Percentiles rank a stretch among this genome's conserved stretches.
Conservation (phyloP, 2,329 filamentous ascomycete genomes). For the Verticillium alfalfae region DNA sequence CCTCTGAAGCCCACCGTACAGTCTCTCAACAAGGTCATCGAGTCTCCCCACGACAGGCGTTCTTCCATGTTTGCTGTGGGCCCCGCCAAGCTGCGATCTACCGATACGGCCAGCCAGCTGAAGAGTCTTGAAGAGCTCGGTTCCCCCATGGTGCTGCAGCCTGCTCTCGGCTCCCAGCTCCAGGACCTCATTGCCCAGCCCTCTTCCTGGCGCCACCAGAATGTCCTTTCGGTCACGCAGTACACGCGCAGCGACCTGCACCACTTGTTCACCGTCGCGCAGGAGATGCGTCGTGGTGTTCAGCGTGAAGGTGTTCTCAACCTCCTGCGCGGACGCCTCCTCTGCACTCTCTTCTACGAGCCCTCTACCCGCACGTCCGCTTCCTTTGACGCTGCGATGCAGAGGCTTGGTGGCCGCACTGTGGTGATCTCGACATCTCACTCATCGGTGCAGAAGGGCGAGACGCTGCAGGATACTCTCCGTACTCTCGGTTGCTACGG, state of each 20-base stretch:
- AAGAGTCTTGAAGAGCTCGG: constrained; percentile 36
- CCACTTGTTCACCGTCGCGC: constrained; percentile 89
- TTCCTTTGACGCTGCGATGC: constrained; percentile 98
- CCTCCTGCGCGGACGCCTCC: constrained; percentile 76
- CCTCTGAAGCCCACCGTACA: constrained; percentile 45
- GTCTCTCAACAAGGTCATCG: constrained; percentile 26
- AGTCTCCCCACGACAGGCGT: constrained; percentile 27
- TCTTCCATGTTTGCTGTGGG: constrained; percentile 22
- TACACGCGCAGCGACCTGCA: constrained; percentile 86
- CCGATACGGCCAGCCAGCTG: constrained; percentile 13
- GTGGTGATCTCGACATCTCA: constrained; percentile 75
- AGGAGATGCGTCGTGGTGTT: constrained; percentile 95
- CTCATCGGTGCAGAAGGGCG: constrained; percentile 91
- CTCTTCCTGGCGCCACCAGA: constrained; percentile 83
- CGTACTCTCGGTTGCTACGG: constrained; percentile 91
- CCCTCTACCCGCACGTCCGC: constrained; percentile 92
- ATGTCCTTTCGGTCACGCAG: constrained; percentile 88
- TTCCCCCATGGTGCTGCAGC: constrained; percentile 40
- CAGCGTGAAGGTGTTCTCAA: constrained; percentile 87
- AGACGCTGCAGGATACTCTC: constrained; percentile 87
- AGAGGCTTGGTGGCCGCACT: constrained; percentile 86
- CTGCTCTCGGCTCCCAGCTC: constrained; percentile 55
- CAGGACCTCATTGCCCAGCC: constrained; percentile 65
- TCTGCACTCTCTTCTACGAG: constrained; percentile 96
- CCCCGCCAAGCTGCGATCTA: constrained; percentile 22